phyloP scores from a whole-genome alignment of 805 yeast genomes.

The Candida vartiovaarae region DNA sequence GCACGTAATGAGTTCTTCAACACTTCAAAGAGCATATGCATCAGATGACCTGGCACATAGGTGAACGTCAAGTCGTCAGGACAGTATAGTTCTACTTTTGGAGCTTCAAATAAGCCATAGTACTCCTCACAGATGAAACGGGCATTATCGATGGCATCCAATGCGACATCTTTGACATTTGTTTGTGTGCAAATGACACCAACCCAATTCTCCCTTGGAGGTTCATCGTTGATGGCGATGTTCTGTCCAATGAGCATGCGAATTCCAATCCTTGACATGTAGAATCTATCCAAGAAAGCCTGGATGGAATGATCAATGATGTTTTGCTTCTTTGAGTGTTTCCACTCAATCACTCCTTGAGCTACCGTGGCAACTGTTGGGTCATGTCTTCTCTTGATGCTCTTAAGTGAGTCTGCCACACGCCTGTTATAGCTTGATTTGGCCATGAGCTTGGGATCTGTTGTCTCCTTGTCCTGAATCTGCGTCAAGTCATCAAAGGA shows the following conservation, averaged over 20 bases:
- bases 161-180: conserved; percentile 74
- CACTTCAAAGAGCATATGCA: conserved; percentile 86
- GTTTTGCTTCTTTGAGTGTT: conserved; percentile 38
- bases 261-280: conserved; percentile 87
- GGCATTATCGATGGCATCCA: conserved; percentile 86
- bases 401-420: conserved; percentile 59
- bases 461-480: conserved; percentile 24
- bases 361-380: conserved; percentile 92
- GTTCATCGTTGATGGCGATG: conserved; percentile 70
- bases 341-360: conserved; percentile 90
- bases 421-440: conserved; percentile 61
- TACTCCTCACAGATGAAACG: conserved; percentile 87
- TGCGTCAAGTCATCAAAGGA: conserved; percentile 77
- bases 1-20: conserved; percentile 84
- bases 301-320: conserved; percentile 69
- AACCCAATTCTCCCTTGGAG: conserved; percentile 61
- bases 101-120: conserved; percentile 82
- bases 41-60: conserved; percentile 90
- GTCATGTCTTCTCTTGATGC: conserved; percentile 79
- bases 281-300: conserved; percentile 75
- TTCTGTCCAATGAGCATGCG: conserved; percentile 95
- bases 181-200: conserved; percentile 86
- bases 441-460: conserved; percentile 37
- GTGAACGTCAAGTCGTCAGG: conserved; percentile 61
- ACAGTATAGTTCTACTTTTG: conserved; percentile 72